These are phyloP conservation scores for Hypomontagnella monticulosa DNA, from an alignment of 495 filamentous ascomycete species.

Conservation along the genomic window DNA sequence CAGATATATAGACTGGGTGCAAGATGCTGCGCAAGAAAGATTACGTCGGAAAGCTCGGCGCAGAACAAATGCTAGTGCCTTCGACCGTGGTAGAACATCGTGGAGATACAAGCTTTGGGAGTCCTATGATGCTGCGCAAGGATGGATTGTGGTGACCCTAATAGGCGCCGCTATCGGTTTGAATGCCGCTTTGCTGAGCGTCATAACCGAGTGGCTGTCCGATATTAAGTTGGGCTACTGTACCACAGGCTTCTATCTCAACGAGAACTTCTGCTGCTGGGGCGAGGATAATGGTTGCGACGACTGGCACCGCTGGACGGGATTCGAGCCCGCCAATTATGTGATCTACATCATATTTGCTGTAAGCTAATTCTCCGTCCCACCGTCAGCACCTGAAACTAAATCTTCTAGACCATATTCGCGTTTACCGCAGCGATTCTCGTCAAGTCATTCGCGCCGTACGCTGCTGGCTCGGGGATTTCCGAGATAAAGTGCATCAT, in stretches of 20 bases:
- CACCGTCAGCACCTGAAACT: background rate
- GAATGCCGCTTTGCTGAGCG: slow-evolving; percentile 94
- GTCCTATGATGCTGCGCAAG: slow-evolving; percentile 95
- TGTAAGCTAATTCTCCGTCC: slow-evolving; percentile 57
- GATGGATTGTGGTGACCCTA: slow-evolving; percentile 96
- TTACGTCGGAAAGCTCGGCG: slow-evolving; percentile 77
- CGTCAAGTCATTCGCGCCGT: slow-evolving; percentile 94
- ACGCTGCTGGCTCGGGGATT: slow-evolving; percentile 96
- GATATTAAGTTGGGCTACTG: slow-evolving; percentile 96
- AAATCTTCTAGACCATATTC: slow-evolving; percentile 71
- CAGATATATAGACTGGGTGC: slow-evolving; percentile 81
- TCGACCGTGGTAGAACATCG: slow-evolving; percentile 74
- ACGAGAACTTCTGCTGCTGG: slow-evolving; percentile 99
- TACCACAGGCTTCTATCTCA: slow-evolving; percentile 94
- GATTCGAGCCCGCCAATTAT: slow-evolving; percentile 81
- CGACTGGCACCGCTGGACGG: slow-evolving; percentile 92
- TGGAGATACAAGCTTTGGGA: slow-evolving; percentile 87
- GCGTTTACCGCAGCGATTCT: slow-evolving; percentile 82
- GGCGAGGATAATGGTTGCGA: slow-evolving; percentile 89
- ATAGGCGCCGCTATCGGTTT: slow-evolving; percentile 92
- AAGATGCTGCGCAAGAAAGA: slow-evolving; percentile 94
- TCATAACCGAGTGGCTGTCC: slow-evolving; percentile 95
- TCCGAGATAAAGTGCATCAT: slow-evolving; percentile 99
- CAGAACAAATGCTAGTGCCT: slow-evolving; percentile 77
- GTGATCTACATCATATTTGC: slow-evolving; percentile 89